A percentile compares a stretch with the other conserved stretches of the same genome.
Evolutionary conservation across 495 filamentous ascomycete genomes (phyloP).

Genomic region (Penicillium malachiteum): DNA sequence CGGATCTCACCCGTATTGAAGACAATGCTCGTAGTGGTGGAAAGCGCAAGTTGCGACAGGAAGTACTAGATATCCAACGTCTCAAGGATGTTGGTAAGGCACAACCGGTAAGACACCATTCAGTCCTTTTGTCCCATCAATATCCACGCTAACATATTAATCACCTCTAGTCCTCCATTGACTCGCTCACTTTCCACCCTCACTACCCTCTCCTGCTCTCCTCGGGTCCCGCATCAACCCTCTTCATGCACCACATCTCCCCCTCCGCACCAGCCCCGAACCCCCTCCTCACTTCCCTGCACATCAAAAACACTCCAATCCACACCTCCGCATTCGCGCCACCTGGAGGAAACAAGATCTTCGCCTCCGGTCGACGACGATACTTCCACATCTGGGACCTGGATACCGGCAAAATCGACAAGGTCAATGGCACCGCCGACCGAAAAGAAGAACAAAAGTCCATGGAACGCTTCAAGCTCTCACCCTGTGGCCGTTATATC

Average conservation of each 20-base stretch:
- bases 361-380: slow-evolving; percentile 79
- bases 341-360: slow-evolving; percentile 54
- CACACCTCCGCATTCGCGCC: slow-evolving; percentile 72
- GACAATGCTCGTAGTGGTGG: slow-evolving; percentile 34
- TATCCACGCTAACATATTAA: slow-evolving; percentile 12
- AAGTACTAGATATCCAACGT: slow-evolving; percentile 81
- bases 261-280: slow-evolving; percentile 74
- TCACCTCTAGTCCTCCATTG: slow-evolving; percentile 69
- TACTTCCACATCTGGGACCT: slow-evolving; percentile 97
- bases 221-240: slow-evolving; percentile 76
- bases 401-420: slow-evolving; percentile 73
- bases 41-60: slow-evolving; percentile 72
- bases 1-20: slow-evolving; percentile 50
- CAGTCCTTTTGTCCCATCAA: neutral
- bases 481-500: slow-evolving; percentile 81
- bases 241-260: slow-evolving; percentile 85
- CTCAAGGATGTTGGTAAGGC: slow-evolving; percentile 61
- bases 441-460: slow-evolving; percentile 79
- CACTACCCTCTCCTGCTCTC: slow-evolving; percentile 83
- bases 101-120: slow-evolving; percentile 51
- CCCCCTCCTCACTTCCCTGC: slow-evolving; percentile 83
- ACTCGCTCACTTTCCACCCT: slow-evolving; percentile 86
- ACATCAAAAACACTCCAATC: slow-evolving; percentile 78
- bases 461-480: slow-evolving; percentile 87
- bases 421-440: slow-evolving; percentile 66